A percentile compares a stretch with the other conserved stretches of the same genome.
Conservation (phyloP, 495 filamentous ascomycete genomes). For the Jackrogersella multiformis region DNA sequence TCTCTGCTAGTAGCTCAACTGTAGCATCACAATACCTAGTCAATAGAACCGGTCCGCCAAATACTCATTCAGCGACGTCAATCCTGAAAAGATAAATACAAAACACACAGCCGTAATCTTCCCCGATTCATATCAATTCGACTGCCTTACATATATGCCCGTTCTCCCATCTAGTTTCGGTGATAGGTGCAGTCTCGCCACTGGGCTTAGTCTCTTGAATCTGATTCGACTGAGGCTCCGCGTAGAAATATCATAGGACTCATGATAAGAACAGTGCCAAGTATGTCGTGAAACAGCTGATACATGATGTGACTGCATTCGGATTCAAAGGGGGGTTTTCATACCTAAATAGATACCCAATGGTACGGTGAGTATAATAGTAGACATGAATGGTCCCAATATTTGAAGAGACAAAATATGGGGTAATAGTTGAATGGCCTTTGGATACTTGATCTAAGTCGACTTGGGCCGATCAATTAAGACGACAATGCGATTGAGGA, state of each 20-base stretch:
- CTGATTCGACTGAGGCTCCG: not conserved
- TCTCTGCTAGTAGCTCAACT: no score
- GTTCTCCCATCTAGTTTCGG: not conserved
- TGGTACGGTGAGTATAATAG: not conserved
- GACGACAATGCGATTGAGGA: no score
- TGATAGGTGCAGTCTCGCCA: not conserved
- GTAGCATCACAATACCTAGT: no score
- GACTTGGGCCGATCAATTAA: not conserved
- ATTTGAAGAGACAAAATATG: not conserved
- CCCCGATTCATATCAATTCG: no score
- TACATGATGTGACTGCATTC: conserved; percentile 21
- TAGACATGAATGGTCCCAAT: not conserved
- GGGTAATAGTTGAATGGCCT: not conserved
- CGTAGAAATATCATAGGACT: not conserved
- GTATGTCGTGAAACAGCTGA: conserved; percentile 19
- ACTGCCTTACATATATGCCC: not conserved
- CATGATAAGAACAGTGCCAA: conserved; percentile 11
- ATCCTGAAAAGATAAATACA: no score
- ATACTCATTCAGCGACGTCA: not conserved
- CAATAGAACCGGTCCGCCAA: no score
- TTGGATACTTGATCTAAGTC: not conserved
- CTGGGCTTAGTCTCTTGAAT: not conserved
- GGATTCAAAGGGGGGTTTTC: conserved; percentile 16
- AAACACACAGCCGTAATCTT: no score
- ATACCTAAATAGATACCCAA: not conserved